These are phyloP conservation scores for Bretschneidera sinensis DNA, from an alignment of 345 rosid species.

Conservation along the genomic window DNA sequence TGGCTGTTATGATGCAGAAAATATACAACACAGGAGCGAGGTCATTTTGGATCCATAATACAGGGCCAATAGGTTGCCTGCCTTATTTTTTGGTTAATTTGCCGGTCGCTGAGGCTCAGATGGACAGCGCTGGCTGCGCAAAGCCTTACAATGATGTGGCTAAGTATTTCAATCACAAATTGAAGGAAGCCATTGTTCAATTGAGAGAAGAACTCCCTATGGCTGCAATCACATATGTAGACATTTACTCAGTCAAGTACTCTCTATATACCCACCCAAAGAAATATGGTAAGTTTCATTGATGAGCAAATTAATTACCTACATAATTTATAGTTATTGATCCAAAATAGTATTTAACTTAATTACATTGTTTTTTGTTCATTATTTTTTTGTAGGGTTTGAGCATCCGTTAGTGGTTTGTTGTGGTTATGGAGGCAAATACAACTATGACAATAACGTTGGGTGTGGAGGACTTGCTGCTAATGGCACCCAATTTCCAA, in stretches of 20 bases:
- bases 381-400: conserved; percentile 19
- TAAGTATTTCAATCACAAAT: conserved; percentile 36
- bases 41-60: conserved; percentile 66
- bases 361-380: too few species aligned
- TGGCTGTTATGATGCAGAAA: conserved; percentile 39
- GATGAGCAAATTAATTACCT: too few species aligned
- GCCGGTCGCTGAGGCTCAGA: conserved; percentile 23
- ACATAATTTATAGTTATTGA: too few species aligned
- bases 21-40: conserved; percentile 41
- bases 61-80: conserved; percentile 72
- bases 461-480: conserved; percentile 19
- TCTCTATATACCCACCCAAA: conserved; percentile 32
- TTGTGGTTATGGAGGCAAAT: conserved; percentile 33
- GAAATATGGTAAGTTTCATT: conserved; percentile 47
- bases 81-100: conserved; percentile 30
- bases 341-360: too few species aligned
- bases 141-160: conserved; percentile 43
- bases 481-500: conserved; percentile 18
- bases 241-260: conserved; percentile 49
- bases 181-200: conserved; percentile 26
- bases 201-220: conserved; percentile 32
- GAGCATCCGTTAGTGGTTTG: conserved; percentile 24
- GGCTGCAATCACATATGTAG: conserved; percentile 43
- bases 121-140: conserved; percentile 48
- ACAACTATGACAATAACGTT: conserved; percentile 15